These are phyloP conservation scores for Fagopyrum homotropicum DNA, from an alignment of 148 eudicot genomes.

Conservation along the genomic window DNA sequence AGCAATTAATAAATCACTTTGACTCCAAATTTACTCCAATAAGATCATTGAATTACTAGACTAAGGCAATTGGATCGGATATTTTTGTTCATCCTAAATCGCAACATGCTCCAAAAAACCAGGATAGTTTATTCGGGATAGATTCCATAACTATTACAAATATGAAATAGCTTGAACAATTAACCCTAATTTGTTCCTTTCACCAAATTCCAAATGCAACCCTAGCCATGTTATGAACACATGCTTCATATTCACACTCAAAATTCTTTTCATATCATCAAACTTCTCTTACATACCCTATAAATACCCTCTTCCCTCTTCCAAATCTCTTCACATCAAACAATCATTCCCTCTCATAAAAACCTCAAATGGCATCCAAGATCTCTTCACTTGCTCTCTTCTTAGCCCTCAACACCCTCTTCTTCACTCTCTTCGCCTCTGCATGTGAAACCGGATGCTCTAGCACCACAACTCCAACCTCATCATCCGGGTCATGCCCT, in stretches of 20 bases:
- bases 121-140: too few species aligned
- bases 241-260: background rate
- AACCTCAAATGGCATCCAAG: conserved; percentile 5
- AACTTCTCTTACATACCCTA: background rate
- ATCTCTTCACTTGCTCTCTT: conserved; percentile 3
- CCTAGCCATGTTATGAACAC: conserved; percentile 1
- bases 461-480: background rate
- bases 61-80: too few species aligned
- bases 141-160: too few species aligned
- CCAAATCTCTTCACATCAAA: background rate
- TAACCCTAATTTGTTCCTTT: too few species aligned
- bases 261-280: background rate
- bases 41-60: too few species aligned
- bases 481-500: background rate
- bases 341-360: background rate
- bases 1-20: too few species aligned
- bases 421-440: background rate
- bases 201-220: too few species aligned
- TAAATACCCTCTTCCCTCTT: background rate
- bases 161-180: too few species aligned
- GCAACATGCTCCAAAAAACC: too few species aligned
- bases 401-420: background rate
- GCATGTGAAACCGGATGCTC: conserved; percentile 6
- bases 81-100: too few species aligned
- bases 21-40: too few species aligned